phyloP scores from a whole-genome alignment of 2,329 filamentous ascomycete species.

The Coleophoma crateriformis region DNA sequence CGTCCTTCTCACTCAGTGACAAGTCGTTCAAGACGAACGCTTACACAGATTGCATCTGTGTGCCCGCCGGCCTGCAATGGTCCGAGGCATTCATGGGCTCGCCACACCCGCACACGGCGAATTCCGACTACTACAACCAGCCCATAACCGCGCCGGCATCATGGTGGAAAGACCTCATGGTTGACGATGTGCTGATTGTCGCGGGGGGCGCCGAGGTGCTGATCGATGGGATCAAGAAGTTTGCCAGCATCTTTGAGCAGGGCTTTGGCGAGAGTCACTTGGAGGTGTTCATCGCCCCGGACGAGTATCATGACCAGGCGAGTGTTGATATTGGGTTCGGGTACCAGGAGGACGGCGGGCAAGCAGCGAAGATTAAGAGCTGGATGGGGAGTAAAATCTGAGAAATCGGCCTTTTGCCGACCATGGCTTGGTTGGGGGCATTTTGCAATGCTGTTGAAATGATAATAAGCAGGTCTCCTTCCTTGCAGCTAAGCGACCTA shows the following conservation, averaged over 20 bases:
- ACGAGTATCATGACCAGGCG: conserved; percentile 21
- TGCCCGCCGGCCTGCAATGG: conserved; percentile 37
- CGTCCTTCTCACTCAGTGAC: conserved; percentile 40
- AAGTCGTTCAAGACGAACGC: conserved; percentile 37
- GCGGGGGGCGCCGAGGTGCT: conserved; percentile 51
- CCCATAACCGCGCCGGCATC: conserved; percentile 38
- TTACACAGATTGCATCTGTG: conserved; percentile 44
- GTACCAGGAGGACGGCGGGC: conserved; percentile 13
- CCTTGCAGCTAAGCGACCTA: too few relatives aligned
- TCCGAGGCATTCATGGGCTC: conserved; percentile 38
- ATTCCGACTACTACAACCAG: conserved; percentile 46
- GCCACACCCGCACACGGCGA: conserved; percentile 14
- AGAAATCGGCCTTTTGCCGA: background rate
- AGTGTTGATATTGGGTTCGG: conserved; percentile 16
- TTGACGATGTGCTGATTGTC: conserved; percentile 44
- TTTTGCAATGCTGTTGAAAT: too few relatives aligned
- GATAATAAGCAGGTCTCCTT: too few relatives aligned
- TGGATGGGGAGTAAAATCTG: conserved; percentile 19
- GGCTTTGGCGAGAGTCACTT: conserved; percentile 12
- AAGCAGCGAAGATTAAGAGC: conserved; percentile 16
- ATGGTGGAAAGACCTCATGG: conserved; percentile 47
- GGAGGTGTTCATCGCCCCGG: conserved; percentile 10
- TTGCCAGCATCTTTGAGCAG: conserved; percentile 38
- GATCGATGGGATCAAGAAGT: conserved; percentile 46
- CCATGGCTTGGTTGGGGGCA: too few relatives aligned